A percentile compares a stretch with the other conserved stretches of the same genome.
Conservation (phyloP, 208 protist species). For the Entamoeba histolytica region DNA sequence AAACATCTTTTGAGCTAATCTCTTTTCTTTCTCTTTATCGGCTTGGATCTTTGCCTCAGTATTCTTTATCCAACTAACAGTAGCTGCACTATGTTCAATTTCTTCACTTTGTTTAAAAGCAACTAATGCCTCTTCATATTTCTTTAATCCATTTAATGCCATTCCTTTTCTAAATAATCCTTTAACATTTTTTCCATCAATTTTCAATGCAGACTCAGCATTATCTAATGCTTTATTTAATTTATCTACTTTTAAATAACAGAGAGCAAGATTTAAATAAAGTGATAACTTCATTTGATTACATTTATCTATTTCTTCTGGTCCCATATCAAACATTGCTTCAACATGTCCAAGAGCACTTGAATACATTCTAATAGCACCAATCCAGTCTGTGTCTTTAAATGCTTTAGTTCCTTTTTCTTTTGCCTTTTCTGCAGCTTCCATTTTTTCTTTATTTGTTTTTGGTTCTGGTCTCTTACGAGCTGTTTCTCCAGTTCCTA, state of each 20-base stretch:
- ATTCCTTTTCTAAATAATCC: background rate
- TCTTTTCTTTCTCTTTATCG: background rate
- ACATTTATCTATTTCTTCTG: background rate
- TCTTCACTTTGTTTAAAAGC: background rate
- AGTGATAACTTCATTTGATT: background rate
- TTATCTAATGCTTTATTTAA: background rate
- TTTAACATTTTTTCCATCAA: background rate
- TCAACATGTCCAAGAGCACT: background rate
- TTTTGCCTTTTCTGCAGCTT: background rate
- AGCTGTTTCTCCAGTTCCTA: background rate
- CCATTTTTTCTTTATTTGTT: background rate
- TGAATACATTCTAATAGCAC: background rate
- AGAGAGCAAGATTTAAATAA: background rate
- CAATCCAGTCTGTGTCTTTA: background rate
- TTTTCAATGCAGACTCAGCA: background rate
- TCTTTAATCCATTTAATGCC: background rate
- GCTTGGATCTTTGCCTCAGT: background rate
- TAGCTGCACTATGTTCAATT: background rate
- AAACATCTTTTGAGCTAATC: background rate
- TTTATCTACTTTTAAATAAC: background rate
- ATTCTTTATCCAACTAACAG: background rate
- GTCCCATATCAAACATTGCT: background rate
- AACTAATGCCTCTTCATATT: background rate
- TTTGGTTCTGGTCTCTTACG: background rate
- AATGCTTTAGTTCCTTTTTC: background rate